Percentiles rank a stretch among this genome's conserved stretches.
phyloP scores from a whole-genome alignment of 176 grass and related monocot genomes.

The Carex myosuroides region DNA sequence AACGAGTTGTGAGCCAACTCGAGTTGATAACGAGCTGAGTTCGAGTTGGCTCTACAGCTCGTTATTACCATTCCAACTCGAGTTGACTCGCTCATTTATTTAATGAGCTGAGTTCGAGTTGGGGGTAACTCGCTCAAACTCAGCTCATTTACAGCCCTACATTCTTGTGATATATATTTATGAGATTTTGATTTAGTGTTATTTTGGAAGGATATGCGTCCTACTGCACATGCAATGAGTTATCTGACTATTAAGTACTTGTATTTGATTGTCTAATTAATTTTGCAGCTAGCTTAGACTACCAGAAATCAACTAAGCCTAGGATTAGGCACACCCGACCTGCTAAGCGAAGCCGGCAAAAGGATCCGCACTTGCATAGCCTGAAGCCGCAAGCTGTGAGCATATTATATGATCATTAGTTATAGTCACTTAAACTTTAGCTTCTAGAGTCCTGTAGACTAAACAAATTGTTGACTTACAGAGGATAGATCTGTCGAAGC shows the following conservation, averaged over 20 bases:
- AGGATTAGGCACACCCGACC: slow-evolving; percentile 33
- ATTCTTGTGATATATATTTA: not conserved
- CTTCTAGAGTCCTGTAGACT: not conserved
- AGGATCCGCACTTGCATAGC: slow-evolving; percentile 12
- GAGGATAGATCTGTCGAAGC: slow-evolving; percentile 42
- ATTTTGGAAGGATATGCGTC: not conserved
- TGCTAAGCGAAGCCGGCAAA: slow-evolving; percentile 19
- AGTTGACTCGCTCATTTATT: too few relatives aligned
- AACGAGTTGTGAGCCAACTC: too few relatives aligned
- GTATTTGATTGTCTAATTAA: not conserved
- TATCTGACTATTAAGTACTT: not conserved
- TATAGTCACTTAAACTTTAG: not conserved
- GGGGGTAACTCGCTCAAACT: too few relatives aligned
- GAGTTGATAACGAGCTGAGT: too few relatives aligned
- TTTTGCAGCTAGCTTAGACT: slow-evolving; percentile 34
- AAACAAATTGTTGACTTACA: slow-evolving; percentile 18
- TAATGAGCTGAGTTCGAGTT: too few relatives aligned
- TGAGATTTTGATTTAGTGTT: not conserved
- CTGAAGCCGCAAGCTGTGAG: slow-evolving; percentile 33
- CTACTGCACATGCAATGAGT: not conserved
- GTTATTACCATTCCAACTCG: too few relatives aligned
- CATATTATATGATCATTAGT: not conserved
- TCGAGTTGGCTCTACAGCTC: too few relatives aligned
- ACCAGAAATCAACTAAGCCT: slow-evolving; percentile 39
- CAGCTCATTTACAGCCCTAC: too few relatives aligned